Evolutionary conservation across 208 protist genomes (phyloP), one percentile per base, ranked within the genome.

Genomic region (Porcisia deanei): DNA sequence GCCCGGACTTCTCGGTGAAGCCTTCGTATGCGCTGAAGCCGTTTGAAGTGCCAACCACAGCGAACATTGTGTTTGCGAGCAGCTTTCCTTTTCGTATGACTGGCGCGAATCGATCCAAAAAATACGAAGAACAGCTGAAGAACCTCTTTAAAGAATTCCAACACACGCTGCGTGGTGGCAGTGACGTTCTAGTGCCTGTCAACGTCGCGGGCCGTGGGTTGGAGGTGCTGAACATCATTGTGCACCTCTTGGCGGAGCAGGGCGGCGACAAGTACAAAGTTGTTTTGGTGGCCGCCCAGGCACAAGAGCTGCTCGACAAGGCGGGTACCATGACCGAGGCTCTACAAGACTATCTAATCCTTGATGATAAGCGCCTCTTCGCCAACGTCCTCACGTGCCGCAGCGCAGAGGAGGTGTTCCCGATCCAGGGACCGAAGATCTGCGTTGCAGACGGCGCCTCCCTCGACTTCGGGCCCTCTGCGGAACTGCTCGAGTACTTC

Each of bases 211-310:
- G 90, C 9, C 80, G 91, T 22, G 94, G 94, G 12, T 79, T 97
- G 12, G 91, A 97, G 66, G 79, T 97, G 52, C 83, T 97, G 20
- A 90, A 83, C 34, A 88, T 87, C 30, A 80, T 97, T 22, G 80
- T 83, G 30, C 90, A 91, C 59, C 78, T 95, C 0, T 83, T 97
- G 20, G 74, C 73, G 0, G 90, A 95, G 81, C 88, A 91, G 71
- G 89, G 88, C n/a, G 87, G 87, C 8, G 89, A 93, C 55, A 85
- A 81, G 75, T 97, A 97, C 84, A 93, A 92, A 74, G 85, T 97
- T 18, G 78, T 95, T 20, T 68, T 96, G 53, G 91, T 91, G 8
- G 85, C 90, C 4, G 60, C 94, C 16, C 94, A 97, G 70, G 85
- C 89, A 1, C 77, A 87, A 53, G 90, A 97, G 74, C 75, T 97